These are phyloP conservation scores for Atalantia buxifolia DNA, from an alignment of 345 rosid genomes.

Conservation along the genomic window DNA sequence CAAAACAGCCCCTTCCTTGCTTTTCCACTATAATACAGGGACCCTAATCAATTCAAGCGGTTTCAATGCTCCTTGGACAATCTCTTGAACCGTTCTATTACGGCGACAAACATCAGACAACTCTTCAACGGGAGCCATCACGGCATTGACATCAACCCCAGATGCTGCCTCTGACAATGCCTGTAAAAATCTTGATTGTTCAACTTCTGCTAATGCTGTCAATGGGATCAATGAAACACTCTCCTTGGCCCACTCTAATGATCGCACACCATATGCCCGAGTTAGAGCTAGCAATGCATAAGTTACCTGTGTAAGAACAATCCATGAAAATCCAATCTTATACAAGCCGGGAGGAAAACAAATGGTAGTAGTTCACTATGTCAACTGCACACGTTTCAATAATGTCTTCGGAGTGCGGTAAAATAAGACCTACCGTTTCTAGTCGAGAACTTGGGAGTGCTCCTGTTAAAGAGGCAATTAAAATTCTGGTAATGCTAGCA, in stretches of 20 bases:
- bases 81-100: slow-evolving; percentile 86
- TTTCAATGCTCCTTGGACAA: slow-evolving; percentile 87
- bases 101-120: slow-evolving; percentile 92
- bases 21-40: slow-evolving; percentile 44
- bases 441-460: slow-evolving; percentile 95
- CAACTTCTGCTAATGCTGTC: slow-evolving; percentile 72
- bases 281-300: slow-evolving; percentile 73
- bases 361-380: background rate
- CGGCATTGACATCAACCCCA: slow-evolving; percentile 59
- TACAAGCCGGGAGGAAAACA: background rate
- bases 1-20: slow-evolving; percentile 37
- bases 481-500: slow-evolving; percentile 66
- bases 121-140: slow-evolving; percentile 72
- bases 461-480: slow-evolving; percentile 87
- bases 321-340: background rate
- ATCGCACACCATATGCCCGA: slow-evolving; percentile 56
- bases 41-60: slow-evolving; percentile 70
- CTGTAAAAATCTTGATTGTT: slow-evolving; percentile 62
- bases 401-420: background rate
- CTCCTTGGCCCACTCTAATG: slow-evolving; percentile 81
- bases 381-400: background rate
- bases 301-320: slow-evolving; percentile 46
- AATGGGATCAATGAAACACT: slow-evolving; percentile 67
- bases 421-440: slow-evolving; percentile 55
- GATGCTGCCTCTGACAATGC: slow-evolving; percentile 74